A percentile compares a stretch with the other conserved stretches of the same genome.
These are phyloP conservation scores for Pontederia paniculata DNA, from an alignment of 176 grass and related monocot species.

Conservation along the genomic window DNA sequence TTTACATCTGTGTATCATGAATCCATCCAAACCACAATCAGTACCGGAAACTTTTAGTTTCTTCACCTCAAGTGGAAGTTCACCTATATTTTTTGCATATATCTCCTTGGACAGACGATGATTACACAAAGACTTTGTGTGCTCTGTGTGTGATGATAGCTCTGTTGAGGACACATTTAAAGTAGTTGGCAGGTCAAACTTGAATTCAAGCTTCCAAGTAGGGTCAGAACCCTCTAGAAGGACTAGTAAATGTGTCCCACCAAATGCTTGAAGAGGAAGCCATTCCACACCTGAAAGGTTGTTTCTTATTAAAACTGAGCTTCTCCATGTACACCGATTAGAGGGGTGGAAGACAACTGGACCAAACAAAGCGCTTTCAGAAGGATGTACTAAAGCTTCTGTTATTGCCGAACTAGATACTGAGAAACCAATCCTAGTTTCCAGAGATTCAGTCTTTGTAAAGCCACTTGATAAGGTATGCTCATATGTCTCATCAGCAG, in stretches of 20 bases:
- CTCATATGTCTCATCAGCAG: conserved; percentile 54
- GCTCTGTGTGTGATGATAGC: conserved; percentile 19
- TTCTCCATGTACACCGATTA: conserved; percentile 74
- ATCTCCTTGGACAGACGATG: conserved; percentile 64
- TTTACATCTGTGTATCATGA: conserved; percentile 46
- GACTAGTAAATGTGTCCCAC: conserved; percentile 54
- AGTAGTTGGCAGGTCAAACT: conserved; percentile 26
- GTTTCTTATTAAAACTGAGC: conserved; percentile 70
- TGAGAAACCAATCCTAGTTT: conserved; percentile 90
- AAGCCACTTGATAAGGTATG: conserved; percentile 59
- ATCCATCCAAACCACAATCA: conserved; percentile 74
- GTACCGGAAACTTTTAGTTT: conserved; percentile 72
- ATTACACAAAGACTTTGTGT: conserved; percentile 33
- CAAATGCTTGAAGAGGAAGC: conserved; percentile 63
- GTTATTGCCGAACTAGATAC: conserved; percentile 48
- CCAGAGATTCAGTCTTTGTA: conserved; percentile 49
- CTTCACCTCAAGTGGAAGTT: conserved; percentile 70
- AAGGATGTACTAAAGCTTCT: conserved; percentile 50
- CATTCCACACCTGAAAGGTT: conserved; percentile 77
- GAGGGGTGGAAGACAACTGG: conserved; percentile 85
- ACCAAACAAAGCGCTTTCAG: conserved; percentile 48
- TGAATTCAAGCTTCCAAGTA: conserved; percentile 80
- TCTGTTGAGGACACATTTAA: conserved; percentile 34
- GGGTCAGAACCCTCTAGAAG: conserved; percentile 77
- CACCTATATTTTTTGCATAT: conserved; percentile 83